Base-by-base conservation (phyloP, 148 eudicot genomes). In the Spergularia bocconei region DNA sequence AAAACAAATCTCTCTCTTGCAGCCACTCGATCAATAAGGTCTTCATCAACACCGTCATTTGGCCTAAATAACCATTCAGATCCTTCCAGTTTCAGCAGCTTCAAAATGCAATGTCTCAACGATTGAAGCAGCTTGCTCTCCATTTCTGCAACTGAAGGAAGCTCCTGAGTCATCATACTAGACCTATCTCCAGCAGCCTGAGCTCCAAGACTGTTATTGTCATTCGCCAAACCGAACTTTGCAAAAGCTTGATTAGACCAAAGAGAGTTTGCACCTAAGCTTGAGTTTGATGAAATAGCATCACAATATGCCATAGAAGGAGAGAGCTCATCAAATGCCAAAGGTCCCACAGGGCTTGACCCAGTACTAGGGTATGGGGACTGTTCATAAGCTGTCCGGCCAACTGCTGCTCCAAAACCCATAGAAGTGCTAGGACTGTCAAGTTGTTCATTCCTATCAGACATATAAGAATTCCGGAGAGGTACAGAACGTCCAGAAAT, bases 11-110 rank as follows among this genome's bases (percentile, higher is more conserved):
- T 91, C 87, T 95, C 99, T 78, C 98, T 88, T 19, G 89, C 86
- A 79, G 97, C 96, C 64, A 95, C 91, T 52, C 85, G 85, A 67
- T 91, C 92, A 52, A 95, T 86, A 60, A 95, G 89, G 71, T 92
- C 96, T 83, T 95, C 99, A 74, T 95, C 99, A 36, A 82, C 87
- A 71, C 99, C 94, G 75, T 91, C 97, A 77, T 91, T 88, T 69
- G 84, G 89, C 79, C 86, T 88, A 83, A 95, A 95, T 80, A 95
- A 78, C 98, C 92, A 92, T 55, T 91, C 94, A 39, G 98, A 89
- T 36, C 99, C 99, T 82, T 95, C 99, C 74, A 95, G 83, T 81
- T 92, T 95, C 81, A 95, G 81, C 48, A 95, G 91, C 81, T 87
- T 95, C 76, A 81, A 63, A 68, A 92, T 88, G 77, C 93, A 92